Evolutionary conservation across 2,329 filamentous ascomycete species (phyloP).

Genomic region (Onygenales sp.): DNA sequence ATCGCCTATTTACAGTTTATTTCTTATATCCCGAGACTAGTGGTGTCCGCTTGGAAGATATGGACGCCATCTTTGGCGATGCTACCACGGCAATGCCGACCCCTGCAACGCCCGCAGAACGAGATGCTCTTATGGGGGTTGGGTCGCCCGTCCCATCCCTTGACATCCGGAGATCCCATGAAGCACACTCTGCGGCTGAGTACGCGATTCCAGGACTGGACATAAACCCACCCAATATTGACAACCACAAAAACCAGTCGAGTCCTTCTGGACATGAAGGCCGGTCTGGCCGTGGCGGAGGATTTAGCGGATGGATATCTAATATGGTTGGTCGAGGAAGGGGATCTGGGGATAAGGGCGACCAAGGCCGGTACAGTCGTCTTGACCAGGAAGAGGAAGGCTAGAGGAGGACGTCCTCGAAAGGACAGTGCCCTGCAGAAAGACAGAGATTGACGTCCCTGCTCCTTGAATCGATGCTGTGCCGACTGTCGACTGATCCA

Average conservation of each 20-base stretch:
- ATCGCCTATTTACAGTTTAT: slow-evolving; percentile 55
- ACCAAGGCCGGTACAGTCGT: slow-evolving; percentile 34
- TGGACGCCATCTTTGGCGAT: slow-evolving; percentile 91
- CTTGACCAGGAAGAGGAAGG: slow-evolving; percentile 39
- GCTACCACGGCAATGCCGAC: slow-evolving; percentile 76
- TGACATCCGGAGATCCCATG: slow-evolving; percentile 48
- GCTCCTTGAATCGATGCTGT: not conserved
- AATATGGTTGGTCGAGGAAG: slow-evolving; percentile 51
- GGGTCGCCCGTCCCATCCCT: slow-evolving; percentile 74
- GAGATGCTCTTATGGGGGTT: slow-evolving; percentile 68
- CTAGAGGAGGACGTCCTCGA: slow-evolving; percentile 4
- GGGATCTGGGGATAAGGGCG: slow-evolving; percentile 26
- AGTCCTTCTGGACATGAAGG: slow-evolving; percentile 25
- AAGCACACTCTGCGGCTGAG: slow-evolving; percentile 45
- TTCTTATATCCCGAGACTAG: slow-evolving; percentile 97
- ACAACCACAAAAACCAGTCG: slow-evolving; percentile 41
- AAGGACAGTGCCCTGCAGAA: not conserved
- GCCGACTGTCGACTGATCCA: not conserved
- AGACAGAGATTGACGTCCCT: too few relatives aligned
- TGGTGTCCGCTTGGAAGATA: slow-evolving; percentile 89
- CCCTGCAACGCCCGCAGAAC: slow-evolving; percentile 66
- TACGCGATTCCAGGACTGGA: slow-evolving; percentile 70
- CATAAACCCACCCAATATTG: slow-evolving; percentile 60
- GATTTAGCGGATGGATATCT: slow-evolving; percentile 60
- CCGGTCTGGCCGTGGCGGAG: slow-evolving; percentile 36